These are phyloP conservation scores for Cryptosporidium baileyi DNA, from an alignment of 169 alveolate species.

Conservation along the genomic window DNA sequence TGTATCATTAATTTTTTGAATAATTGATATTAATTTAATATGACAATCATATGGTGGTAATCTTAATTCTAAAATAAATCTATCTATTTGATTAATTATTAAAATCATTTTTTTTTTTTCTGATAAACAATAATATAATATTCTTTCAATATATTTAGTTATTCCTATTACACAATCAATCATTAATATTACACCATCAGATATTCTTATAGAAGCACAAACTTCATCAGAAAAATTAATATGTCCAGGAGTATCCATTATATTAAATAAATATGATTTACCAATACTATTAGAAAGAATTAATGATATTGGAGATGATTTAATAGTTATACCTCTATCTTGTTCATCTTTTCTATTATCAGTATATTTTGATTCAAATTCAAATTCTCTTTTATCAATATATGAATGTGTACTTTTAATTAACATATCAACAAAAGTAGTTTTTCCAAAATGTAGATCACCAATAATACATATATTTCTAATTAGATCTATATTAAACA, in stretches of 20 bases:
- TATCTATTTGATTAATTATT: constrained; percentile 94
- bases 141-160: constrained; percentile 89
- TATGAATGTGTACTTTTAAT: constrained; percentile 90
- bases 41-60: constrained; percentile 99
- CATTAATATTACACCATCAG: constrained; percentile 95
- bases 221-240: constrained; percentile 97
- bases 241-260: constrained; percentile 97
- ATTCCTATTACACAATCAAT: constrained; percentile 97
- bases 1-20: background rate
- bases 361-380: constrained; percentile 83
- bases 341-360: constrained; percentile 97
- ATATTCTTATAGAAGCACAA: constrained; percentile 90
- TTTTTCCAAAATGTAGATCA: constrained; percentile 98
- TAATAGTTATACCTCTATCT: constrained; percentile 94
- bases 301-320: constrained; percentile 95
- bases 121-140: constrained; percentile 83
- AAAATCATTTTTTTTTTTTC: constrained; percentile 80
- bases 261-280: constrained; percentile 86
- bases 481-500: constrained; percentile 90
- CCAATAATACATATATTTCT: constrained; percentile 97
- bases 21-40: constrained; percentile 86
- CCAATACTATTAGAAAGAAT: constrained; percentile 89
- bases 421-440: constrained; percentile 94
- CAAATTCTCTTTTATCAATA: constrained; percentile 73
- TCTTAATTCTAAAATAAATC: constrained; percentile 94